Evolutionary conservation across 2,329 filamentous ascomycete genomes (phyloP), one percentile per base, ranked within the genome.

Genomic region (Falciphora oryzae): DNA sequence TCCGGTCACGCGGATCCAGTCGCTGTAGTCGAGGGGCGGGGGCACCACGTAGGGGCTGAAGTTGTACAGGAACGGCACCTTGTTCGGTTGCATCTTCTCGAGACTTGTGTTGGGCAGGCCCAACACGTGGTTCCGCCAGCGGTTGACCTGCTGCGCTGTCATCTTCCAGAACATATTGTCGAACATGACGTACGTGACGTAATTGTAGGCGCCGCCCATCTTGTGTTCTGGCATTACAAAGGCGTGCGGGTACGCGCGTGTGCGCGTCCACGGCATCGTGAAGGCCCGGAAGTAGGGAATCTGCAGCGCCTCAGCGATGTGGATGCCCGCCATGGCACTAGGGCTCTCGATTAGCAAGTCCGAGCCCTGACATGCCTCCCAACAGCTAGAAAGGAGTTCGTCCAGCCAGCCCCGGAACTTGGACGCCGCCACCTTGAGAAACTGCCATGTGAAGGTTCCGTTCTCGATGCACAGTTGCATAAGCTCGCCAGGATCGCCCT

Each of bases 231-330:
- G 91, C 67, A 96, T 93, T 31, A 94, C 90, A 76, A 99, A 99
- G 0, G 95, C 95, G 76, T 99, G 95, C 2, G 95, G 95, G 71
- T 99, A 99, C 0, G 94, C 93, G 63, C 95, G 85, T 22, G 95
- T 99, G 61, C 93, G 88, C 0, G 95, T 97, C 95, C 95, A 99
- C 0, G 95, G 95, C 95, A 99, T 99, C 25, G 93, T 96, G 74
- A 99, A 99, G 0, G 93, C 94, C 65, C 95, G 88, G 80, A 98
- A 98, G 75, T 99, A 99, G 0, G 95, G 95, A 59, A 99, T 96
- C 18, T 86, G 83, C 2, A 99, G 83, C 29, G 93, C 92, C 77
- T 99, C 95, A 1, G 95, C 95, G 69, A 99, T 96, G 75, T 99
- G 95, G 64, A 99, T 97, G 31, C 95, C 95, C 0, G 90, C 93